phyloP scores from a whole-genome alignment of 352 stramenopile species.

The Phytophthora macrochlamydospora region DNA sequence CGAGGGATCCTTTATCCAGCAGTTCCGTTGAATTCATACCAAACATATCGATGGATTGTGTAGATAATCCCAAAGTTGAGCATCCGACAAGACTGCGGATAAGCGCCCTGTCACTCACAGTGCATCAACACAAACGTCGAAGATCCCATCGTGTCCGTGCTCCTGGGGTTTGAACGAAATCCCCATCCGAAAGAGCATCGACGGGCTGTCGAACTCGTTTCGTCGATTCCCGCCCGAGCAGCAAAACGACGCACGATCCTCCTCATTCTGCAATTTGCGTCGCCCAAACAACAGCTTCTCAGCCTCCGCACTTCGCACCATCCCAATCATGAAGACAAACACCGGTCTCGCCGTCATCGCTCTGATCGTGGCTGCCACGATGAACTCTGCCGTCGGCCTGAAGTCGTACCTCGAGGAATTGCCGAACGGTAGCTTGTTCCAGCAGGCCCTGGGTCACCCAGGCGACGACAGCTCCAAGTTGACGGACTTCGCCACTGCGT shows the following conservation, averaged over 20 bases:
- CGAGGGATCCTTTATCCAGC: no score
- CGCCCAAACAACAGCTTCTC: slow-evolving; percentile 11
- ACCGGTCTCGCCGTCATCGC: slow-evolving; percentile 23
- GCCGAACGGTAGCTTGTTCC: slow-evolving; percentile 47
- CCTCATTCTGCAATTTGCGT: slow-evolving; percentile 34
- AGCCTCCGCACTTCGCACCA: background rate
- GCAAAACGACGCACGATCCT: background rate
- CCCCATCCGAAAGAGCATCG: slow-evolving; percentile 22
- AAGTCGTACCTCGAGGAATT: slow-evolving; percentile 38
- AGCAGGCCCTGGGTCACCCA: slow-evolving; percentile 44
- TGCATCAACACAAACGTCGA: background rate
- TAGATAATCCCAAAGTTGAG: no score
- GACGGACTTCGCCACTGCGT: slow-evolving; percentile 46
- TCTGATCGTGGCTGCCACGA: slow-evolving; percentile 23
- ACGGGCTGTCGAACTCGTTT: slow-evolving; percentile 12
- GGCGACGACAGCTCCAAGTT: slow-evolving; percentile 32
- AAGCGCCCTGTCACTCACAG: no score
- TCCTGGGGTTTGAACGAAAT: slow-evolving; percentile 1
- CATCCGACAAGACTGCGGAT: no score
- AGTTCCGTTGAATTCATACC: no score
- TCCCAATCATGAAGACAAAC: slow-evolving; percentile 27
- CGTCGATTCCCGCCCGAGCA: slow-evolving; percentile 1
- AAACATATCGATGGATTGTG: no score
- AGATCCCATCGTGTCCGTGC: background rate
- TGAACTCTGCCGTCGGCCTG: slow-evolving; percentile 22